Conservation (phyloP, 73 alveolate species). For the Breviolum minutum region DNA sequence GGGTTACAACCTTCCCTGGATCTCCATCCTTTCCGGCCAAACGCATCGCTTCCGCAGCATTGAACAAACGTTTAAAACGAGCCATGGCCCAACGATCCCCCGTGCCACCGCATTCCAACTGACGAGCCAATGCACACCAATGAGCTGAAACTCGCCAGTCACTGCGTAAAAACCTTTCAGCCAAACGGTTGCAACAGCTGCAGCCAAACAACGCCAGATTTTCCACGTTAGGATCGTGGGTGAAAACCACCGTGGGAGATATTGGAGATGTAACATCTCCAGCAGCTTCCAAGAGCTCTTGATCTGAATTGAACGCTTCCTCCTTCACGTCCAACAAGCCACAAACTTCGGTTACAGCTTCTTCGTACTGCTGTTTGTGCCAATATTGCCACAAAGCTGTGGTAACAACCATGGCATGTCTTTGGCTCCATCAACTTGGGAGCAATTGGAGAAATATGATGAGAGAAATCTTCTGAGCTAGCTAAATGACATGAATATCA, state of each 20-base stretch:
- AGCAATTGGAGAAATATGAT: no score
- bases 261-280: not conserved
- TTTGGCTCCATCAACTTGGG: not conserved
- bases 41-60: constrained; percentile 65
- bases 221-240: not conserved
- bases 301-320: not conserved
- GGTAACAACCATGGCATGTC: constrained; percentile 37
- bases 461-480: not conserved
- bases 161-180: constrained; percentile 42
- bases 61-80: constrained; percentile 65
- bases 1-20: not conserved
- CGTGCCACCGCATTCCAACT: not conserved
- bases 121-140: constrained; percentile 85
- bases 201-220: constrained; percentile 60
- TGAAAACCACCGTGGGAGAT: not conserved
- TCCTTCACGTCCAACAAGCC: constrained; percentile 16
- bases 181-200: constrained; percentile 79
- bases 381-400: constrained; percentile 46
- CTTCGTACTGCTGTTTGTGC: constrained; percentile 75
- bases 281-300: constrained; percentile 67
- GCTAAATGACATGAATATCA: not conserved
- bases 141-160: constrained; percentile 68
- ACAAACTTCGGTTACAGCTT: constrained; percentile 69
- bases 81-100: constrained; percentile 50
- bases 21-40: constrained; percentile 17